These are phyloP conservation scores for Citeromyces hawaiiensis DNA, from an alignment of 1,139 yeast genomes.

Conservation along the genomic window DNA sequence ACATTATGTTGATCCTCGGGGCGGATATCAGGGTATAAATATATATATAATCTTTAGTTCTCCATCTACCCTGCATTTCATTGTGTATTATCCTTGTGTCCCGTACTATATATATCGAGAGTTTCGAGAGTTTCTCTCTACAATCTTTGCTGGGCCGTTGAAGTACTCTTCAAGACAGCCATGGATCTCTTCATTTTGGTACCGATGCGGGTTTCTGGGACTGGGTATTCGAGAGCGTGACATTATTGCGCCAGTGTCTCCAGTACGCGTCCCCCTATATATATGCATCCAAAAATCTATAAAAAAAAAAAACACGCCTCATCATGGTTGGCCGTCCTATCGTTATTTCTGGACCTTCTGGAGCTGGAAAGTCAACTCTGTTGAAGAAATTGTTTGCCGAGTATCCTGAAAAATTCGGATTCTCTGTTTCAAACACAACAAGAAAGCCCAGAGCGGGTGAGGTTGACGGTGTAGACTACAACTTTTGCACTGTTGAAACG, in stretches of 20 bases:
- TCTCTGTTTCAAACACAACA: slow-evolving; percentile 91
- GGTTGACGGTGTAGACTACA: slow-evolving; percentile 76
- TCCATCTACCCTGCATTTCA: too few species aligned
- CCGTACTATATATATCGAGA: too few species aligned
- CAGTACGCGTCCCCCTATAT: too few species aligned
- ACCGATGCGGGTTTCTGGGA: too few species aligned
- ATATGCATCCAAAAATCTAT: too few species aligned
- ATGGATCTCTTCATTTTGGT: too few species aligned
- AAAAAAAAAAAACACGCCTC: slow-evolving; percentile 1
- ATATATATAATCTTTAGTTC: neutral
- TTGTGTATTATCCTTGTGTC: too few species aligned
- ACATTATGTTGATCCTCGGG: neutral
- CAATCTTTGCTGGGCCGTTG: too few species aligned
- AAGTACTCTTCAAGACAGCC: too few species aligned
- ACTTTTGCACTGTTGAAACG: slow-evolving; percentile 66
- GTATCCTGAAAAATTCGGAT: slow-evolving; percentile 80
- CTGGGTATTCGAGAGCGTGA: too few species aligned
- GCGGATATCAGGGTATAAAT: neutral
- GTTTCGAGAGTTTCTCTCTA: too few species aligned
- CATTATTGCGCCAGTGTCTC: too few species aligned
- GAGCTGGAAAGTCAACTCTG: slow-evolving; percentile 91
- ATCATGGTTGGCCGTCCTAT: slow-evolving; percentile 50
- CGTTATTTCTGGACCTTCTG: slow-evolving; percentile 95
- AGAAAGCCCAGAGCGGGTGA: slow-evolving; percentile 90
- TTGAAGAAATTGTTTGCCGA: slow-evolving; percentile 83